Conservation (phyloP, 2,329 filamentous ascomycete species). For the Fusarium denticulatum region DNA sequence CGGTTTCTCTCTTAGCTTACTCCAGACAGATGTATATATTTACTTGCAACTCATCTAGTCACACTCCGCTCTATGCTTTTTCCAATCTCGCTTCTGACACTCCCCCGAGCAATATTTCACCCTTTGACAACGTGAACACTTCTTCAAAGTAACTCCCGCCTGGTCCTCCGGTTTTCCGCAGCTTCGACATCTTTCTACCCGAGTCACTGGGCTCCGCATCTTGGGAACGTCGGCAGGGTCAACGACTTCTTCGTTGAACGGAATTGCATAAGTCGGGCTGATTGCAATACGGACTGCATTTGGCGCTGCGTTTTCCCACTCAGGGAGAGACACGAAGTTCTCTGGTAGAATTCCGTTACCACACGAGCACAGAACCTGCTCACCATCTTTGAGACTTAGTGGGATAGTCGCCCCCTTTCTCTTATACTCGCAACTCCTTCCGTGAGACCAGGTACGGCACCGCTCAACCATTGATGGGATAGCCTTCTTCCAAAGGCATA, state of each 20-base stretch:
- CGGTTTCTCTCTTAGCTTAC: background rate
- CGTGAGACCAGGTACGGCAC: constrained; percentile 60
- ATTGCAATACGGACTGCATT: constrained; percentile 66
- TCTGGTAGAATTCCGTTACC: constrained; percentile 55
- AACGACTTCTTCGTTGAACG: constrained; percentile 54
- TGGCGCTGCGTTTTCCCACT: constrained; percentile 54
- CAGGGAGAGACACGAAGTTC: constrained; percentile 52
- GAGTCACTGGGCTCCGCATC: background rate
- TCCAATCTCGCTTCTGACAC: constrained; percentile 67
- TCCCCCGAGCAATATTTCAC: constrained; percentile 61
- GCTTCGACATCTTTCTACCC: constrained; percentile 47
- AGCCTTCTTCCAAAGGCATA: constrained; percentile 61
- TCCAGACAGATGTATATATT: background rate
- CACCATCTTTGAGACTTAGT: constrained; percentile 49
- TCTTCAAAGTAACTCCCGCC: constrained; percentile 50
- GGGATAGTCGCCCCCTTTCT: constrained; percentile 50
- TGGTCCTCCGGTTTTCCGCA: constrained; percentile 50
- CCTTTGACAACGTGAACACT: constrained; percentile 56
- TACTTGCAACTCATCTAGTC: constrained; percentile 20
- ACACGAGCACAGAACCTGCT: constrained; percentile 57
- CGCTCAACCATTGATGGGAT: constrained; percentile 59
- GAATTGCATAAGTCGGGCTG: constrained; percentile 62
- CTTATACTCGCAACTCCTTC: constrained; percentile 55
- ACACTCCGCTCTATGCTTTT: constrained; percentile 59
- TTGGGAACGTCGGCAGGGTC: constrained; percentile 39